phyloP scores from a whole-genome alignment of 139 green algal genomes.

The Desmodesmus armatus region DNA sequence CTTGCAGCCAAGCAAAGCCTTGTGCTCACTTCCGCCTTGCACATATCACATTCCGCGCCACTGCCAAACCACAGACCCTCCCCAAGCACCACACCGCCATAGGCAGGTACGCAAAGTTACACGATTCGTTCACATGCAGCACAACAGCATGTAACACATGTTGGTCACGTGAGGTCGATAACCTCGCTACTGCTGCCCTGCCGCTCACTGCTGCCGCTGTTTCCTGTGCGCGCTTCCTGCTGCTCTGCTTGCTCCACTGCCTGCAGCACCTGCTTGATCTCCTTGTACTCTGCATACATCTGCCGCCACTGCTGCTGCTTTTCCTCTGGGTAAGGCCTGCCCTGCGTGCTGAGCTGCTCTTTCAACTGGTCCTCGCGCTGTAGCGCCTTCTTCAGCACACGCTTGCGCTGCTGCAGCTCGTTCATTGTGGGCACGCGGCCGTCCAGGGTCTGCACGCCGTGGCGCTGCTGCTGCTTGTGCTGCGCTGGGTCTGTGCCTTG shows the following conservation, averaged over 20 bases:
- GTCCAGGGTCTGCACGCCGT: conserved; percentile 1
- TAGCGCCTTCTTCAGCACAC: conserved; percentile 39
- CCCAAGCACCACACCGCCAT: no score
- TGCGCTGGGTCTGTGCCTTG: neutral
- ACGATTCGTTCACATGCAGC: neutral
- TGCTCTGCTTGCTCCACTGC: neutral
- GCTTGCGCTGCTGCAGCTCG: conserved; percentile 27
- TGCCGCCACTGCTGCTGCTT: conserved; percentile 15
- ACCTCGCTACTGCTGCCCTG: neutral
- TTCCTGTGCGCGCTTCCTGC: conserved; percentile 3
- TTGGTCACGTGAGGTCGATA: neutral
- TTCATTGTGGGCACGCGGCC: conserved; percentile 2
- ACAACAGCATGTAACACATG: neutral
- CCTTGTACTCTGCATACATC: conserved; percentile 45
- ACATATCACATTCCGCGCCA: no score
- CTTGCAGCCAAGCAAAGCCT: no score
- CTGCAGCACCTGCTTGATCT: conserved; percentile 32
- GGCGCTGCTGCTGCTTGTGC: neutral
- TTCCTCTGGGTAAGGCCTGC: neutral
- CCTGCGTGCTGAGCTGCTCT: neutral
- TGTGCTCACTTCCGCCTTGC: no score
- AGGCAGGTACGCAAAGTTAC: no score
- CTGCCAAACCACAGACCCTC: no score
- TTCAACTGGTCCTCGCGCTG: neutral
- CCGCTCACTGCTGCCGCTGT: neutral